Evolutionary conservation across 495 filamentous ascomycete genomes (phyloP).

Genomic region (Barbatosphaeria neglecta): DNA sequence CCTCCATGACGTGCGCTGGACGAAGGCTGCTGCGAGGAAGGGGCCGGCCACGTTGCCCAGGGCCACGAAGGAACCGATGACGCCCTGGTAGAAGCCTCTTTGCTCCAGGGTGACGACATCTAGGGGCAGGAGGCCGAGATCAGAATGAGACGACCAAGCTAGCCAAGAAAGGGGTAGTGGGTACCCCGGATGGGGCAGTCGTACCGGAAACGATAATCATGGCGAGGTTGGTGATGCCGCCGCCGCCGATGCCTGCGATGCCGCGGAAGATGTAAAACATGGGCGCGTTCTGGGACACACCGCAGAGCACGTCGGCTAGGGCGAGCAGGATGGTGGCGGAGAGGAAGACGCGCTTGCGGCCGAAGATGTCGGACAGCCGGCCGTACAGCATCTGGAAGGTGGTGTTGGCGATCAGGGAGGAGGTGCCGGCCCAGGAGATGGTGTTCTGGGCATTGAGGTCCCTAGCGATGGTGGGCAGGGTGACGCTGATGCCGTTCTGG

Average conservation of each 20-base stretch:
- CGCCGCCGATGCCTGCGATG: slow-evolving; percentile 65
- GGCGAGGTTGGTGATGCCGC: slow-evolving; percentile 36
- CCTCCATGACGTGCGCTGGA: slow-evolving; percentile 15
- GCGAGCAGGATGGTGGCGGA: slow-evolving; percentile 15
- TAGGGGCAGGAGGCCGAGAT: too few species aligned
- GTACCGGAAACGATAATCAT: slow-evolving; percentile 26
- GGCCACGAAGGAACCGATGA: slow-evolving; percentile 52
- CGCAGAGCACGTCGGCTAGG: slow-evolving; percentile 21
- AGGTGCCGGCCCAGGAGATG: slow-evolving; percentile 55
- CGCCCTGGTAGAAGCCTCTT: slow-evolving; percentile 1
- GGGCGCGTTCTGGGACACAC: slow-evolving; percentile 9
- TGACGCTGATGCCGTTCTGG: slow-evolving; percentile 51
- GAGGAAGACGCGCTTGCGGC: slow-evolving; percentile 26
- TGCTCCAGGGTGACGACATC: too few species aligned
- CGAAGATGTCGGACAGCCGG: slow-evolving; percentile 33
- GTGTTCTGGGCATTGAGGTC: slow-evolving; percentile 40
- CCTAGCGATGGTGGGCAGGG: slow-evolving; percentile 46
- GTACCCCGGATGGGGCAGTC: slow-evolving; percentile 15
- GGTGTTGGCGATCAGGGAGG: slow-evolving; percentile 53
- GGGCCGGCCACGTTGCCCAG: slow-evolving; percentile 59
- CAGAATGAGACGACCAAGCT: too few species aligned
- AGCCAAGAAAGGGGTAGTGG: background rate
- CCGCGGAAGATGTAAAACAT: slow-evolving; percentile 62
- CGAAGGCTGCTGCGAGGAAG: slow-evolving; percentile 59
- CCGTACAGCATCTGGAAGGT: slow-evolving; percentile 31